phyloP scores from a whole-genome alignment of 169 alveolate genomes.

The Cryptosporidium sp. region DNA sequence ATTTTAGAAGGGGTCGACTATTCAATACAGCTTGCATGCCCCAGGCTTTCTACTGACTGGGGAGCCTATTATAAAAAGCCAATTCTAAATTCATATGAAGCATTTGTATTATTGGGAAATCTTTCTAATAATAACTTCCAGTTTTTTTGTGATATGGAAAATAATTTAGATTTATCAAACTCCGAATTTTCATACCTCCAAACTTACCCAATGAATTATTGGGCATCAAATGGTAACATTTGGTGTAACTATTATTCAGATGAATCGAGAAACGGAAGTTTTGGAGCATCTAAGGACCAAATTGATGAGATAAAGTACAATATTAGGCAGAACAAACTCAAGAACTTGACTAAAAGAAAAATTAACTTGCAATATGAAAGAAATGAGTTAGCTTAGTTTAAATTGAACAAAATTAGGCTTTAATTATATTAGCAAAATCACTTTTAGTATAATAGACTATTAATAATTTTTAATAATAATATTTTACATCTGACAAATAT shows the following conservation, averaged over 20 bases:
- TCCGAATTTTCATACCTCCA: slow-evolving; percentile 30
- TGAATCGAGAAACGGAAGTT: slow-evolving; percentile 59
- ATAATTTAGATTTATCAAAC: neutral
- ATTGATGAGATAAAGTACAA: slow-evolving; percentile 1
- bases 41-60: slow-evolving; percentile 99
- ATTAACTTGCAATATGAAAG: slow-evolving; percentile 20
- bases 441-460: too few relatives aligned
- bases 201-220: slow-evolving; percentile 67
- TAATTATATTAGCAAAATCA: too few relatives aligned
- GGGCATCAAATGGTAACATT: slow-evolving; percentile 38
- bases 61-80: slow-evolving; percentile 94
- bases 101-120: slow-evolving; percentile 92
- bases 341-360: neutral
- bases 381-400: neutral
- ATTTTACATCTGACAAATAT: neutral
- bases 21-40: slow-evolving; percentile 95
- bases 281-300: slow-evolving; percentile 23
- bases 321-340: slow-evolving; percentile 25
- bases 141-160: slow-evolving; percentile 11
- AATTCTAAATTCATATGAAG: slow-evolving; percentile 96
- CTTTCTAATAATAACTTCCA: slow-evolving; percentile 75
- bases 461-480: too few relatives aligned
- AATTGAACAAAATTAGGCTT: neutral
- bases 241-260: slow-evolving; percentile 65
- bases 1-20: slow-evolving; percentile 30